Evolutionary conservation across 352 stramenopile genomes (phyloP).

Genomic region (Phytophthora tentaculata): DNA sequence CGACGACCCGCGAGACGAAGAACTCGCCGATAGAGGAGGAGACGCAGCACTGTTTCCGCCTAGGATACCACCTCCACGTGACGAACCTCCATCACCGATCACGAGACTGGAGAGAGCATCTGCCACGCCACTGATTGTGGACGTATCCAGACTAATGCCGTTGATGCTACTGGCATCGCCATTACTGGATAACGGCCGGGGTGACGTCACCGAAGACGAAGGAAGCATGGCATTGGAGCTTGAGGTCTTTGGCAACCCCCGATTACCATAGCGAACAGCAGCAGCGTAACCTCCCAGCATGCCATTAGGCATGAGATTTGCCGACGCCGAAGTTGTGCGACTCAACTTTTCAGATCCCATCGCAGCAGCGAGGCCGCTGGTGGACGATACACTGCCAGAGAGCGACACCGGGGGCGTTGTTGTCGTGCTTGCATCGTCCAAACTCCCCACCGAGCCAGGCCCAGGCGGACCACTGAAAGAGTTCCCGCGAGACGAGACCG

Average conservation of each 20-base stretch:
- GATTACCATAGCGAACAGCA: conserved; percentile 73
- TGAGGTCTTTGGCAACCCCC: conserved; percentile 47
- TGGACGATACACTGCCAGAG: conserved; percentile 57
- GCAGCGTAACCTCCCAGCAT: conserved; percentile 80
- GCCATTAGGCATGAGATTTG: conserved; percentile 53
- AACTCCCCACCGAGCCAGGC: conserved; percentile 70
- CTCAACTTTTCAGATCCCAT: conserved; percentile 39
- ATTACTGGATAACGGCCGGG: conserved; percentile 35
- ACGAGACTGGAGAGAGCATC: conserved; percentile 78
- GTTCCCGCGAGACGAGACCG: conserved; percentile 71
- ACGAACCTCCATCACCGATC: conserved; percentile 51
- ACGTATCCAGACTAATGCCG: conserved; percentile 44
- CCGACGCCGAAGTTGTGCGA: conserved; percentile 32
- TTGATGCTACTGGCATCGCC: conserved; percentile 40
- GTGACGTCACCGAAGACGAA: conserved; percentile 41
- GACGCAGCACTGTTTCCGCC: conserved; percentile 37
- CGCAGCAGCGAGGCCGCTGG: conserved; percentile 38
- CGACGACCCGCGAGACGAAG: conserved; percentile 64
- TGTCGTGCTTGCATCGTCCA: conserved; percentile 69
- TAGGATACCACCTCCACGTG: conserved; percentile 24
- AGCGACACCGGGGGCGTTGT: conserved; percentile 67
- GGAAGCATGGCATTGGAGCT: conserved; percentile 42
- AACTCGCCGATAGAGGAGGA: conserved; percentile 54
- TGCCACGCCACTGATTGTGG: conserved; percentile 52
- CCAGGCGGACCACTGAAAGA: conserved; percentile 84